phyloP scores from a whole-genome alignment of 1,139 yeast genomes.

The Hyphopichia khmerensis region DNA sequence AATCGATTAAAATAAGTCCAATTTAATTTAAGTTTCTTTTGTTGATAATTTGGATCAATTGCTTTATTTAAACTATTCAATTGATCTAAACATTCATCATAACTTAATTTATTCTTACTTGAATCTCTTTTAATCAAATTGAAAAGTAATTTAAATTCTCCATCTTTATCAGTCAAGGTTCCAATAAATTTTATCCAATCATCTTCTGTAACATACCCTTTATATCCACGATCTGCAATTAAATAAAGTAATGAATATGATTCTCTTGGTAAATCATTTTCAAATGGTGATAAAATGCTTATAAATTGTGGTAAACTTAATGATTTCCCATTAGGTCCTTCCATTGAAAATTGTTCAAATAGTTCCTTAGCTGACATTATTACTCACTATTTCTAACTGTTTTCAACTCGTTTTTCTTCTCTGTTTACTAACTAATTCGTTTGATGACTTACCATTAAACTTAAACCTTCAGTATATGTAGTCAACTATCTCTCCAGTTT shows the following conservation, averaged over 20 bases:
- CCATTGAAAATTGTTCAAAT: slow-evolving; percentile 38
- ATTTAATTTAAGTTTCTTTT: slow-evolving; percentile 41
- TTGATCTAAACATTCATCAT: slow-evolving; percentile 39
- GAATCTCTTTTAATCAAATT: slow-evolving; percentile 44
- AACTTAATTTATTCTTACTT: slow-evolving; percentile 23
- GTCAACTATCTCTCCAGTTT: no score
- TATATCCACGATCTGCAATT: slow-evolving; percentile 60
- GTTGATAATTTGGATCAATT: slow-evolving; percentile 44
- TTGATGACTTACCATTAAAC: no score
- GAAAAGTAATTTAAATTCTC: slow-evolving; percentile 56
- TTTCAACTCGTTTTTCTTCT: no score
- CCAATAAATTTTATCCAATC: slow-evolving; percentile 64
- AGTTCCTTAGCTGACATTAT: slow-evolving; percentile 29
- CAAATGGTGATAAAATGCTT: slow-evolving; percentile 42
- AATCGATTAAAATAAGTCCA: slow-evolving; percentile 46
- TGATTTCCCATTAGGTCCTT: slow-evolving; percentile 19
- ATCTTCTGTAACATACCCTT: slow-evolving; percentile 57
- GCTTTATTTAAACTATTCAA: slow-evolving; percentile 41
- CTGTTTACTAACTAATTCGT: no score
- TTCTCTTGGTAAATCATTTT: slow-evolving; percentile 39
- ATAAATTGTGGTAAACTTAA: slow-evolving; percentile 40
- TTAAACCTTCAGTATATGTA: no score
- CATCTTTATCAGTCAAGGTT: slow-evolving; percentile 55
- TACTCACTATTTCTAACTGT: no score
- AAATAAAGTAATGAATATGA: slow-evolving; percentile 55